phyloP scores from a whole-genome alignment of 345 rosid species.

The Syzygium aromaticum region DNA sequence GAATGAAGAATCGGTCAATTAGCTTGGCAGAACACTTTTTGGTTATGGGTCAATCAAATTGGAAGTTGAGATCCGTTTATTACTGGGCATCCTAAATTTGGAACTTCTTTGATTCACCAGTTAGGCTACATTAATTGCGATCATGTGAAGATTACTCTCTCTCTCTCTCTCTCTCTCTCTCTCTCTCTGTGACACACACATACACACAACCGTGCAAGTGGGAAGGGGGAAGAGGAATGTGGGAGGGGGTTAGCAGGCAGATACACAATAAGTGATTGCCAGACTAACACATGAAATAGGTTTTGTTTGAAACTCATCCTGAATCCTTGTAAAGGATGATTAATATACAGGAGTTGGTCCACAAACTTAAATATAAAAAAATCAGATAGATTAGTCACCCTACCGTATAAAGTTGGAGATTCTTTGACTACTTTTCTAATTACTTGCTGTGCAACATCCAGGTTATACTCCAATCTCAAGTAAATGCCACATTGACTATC shows the following conservation, averaged over 20 bases:
- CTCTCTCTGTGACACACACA: not conserved
- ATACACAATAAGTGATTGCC: not conserved
- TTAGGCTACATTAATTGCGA: not conserved
- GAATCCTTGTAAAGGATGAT: not conserved
- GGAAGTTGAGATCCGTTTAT: not conserved
- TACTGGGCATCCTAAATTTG: not conserved
- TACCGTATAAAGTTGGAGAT: not conserved
- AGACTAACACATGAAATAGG: not conserved
- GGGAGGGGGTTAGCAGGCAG: not conserved
- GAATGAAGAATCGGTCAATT: not conserved
- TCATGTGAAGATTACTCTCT: not conserved
- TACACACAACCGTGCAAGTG: not conserved
- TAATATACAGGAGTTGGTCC: not conserved
- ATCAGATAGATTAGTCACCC: not conserved
- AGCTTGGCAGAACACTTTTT: not conserved
- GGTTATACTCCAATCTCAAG: constrained; percentile 87
- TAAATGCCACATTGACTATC: constrained; percentile 75
- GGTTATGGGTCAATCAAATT: not conserved
- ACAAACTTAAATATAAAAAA: not conserved
- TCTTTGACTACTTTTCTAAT: not conserved
- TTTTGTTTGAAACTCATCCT: not conserved
- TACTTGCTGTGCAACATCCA: constrained; percentile 11
- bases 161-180: not conserved
- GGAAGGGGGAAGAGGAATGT: not conserved
- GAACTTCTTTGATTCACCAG: not conserved